Evolutionary conservation across 2,329 filamentous ascomycete genomes (phyloP), one percentile per base, ranked within the genome.

Genomic region (Gremmenia infestans): DNA sequence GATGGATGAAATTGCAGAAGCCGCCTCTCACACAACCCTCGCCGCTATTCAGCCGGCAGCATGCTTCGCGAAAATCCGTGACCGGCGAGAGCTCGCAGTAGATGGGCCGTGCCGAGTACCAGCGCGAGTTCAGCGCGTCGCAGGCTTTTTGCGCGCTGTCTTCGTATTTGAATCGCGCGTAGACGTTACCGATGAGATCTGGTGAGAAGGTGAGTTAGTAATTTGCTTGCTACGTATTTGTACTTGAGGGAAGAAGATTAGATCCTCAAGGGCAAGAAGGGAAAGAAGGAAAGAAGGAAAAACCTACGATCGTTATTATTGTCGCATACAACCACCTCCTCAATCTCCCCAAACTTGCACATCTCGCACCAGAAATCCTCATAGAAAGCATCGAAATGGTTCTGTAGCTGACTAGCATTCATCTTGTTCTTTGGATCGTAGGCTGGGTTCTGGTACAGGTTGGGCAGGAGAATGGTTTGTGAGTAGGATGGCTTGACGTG

Each of bases 321-420:
- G 78, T 99, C 94, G 76, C 94, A 99, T 2, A 99, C 93, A 12
- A 99, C 94, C 12, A 99, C 83, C 77, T 99, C 94, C 76, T 99
- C 94, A 37, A 97, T 81, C 76, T 97, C 91, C 65, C 94, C 94
- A 73, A 95, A 99, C 76, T 96, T 91, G 87, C 94, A 97, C 79
- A 99, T 90, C 82, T 99, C 94, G 78, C 93, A 97, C 93, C 94
- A 99, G 65, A 99, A 91, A 73, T 99, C 94, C 78, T 99, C 94
- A 80, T 99, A 99, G 75, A 99, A 99, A 70, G 94, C 94, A 75
- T 99, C 94, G 72, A 99, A 99, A 82, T 99, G 94, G 78, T 96
- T 96, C 76, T 97, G 93, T 72, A 97, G 87, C 80, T 99, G 94
- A 66, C 85, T 87, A 6, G 91, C 78, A 77, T 96, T 97, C 89